A percentile compares a stretch with the other conserved stretches of the same genome.
These are phyloP conservation scores for Amanita muscaria DNA, from an alignment of 768 basidiomycete species.

Conservation along the genomic window DNA sequence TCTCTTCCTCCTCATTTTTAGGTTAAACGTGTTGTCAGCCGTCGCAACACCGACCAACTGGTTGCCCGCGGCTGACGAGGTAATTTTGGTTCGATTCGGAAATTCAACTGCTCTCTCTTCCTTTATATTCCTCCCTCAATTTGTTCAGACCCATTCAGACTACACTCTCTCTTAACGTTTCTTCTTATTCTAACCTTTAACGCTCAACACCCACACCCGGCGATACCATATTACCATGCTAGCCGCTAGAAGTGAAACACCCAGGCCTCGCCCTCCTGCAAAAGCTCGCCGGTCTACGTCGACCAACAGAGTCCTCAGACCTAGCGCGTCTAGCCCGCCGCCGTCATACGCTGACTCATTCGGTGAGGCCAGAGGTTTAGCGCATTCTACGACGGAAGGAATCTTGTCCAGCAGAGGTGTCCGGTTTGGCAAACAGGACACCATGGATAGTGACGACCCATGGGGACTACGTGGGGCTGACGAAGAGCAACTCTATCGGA, in stretches of 20 bases:
- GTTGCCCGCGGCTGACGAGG: constrained; percentile 5
- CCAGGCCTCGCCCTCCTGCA: constrained; percentile 66
- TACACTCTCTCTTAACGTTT: constrained; percentile 4
- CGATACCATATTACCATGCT: constrained; percentile 20
- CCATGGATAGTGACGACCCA: not conserved
- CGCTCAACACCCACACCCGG: too few species aligned
- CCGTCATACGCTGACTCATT: constrained; percentile 12
- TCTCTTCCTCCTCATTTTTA: not conserved
- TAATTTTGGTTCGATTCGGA: not conserved
- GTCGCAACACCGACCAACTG: not conserved
- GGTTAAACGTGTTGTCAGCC: not conserved
- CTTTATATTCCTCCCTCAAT: constrained; percentile 6
- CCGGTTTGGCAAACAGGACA: not conserved
- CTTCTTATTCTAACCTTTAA: constrained; percentile 2
- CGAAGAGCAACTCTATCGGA: not conserved
- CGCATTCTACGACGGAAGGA: constrained; percentile 7
- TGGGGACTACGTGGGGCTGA: constrained; percentile 3
- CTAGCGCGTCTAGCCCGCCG: constrained; percentile 25
- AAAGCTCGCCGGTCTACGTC: constrained; percentile 46
- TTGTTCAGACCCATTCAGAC: constrained; percentile 1
- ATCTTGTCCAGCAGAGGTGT: not conserved
- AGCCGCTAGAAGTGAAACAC: constrained; percentile 33
- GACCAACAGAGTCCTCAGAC: not conserved
- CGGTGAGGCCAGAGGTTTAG: constrained; percentile 2
- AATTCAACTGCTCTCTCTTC: not conserved